A percentile compares a stretch with the other conserved stretches of the same genome.
Conservation (phyloP, 352 stramenopile species). For the Plasmopara muralis region DNA sequence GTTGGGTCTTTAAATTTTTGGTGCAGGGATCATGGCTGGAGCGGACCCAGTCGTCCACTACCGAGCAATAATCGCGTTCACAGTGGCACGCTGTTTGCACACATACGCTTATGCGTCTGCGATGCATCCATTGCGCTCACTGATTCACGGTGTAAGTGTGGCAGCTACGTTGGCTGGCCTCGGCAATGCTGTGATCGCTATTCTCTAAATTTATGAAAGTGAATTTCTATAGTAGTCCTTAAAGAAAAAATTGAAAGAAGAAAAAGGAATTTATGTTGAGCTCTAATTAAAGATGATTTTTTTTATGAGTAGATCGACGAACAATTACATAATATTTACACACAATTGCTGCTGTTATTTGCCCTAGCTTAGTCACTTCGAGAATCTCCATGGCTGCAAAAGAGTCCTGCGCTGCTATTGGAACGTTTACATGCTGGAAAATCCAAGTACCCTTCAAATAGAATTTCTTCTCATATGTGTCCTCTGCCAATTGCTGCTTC, state of each 20-base stretch:
- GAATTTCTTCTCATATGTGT: constrained; percentile 71
- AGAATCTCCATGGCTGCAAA: constrained; percentile 51
- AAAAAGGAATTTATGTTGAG: constrained; percentile 1
- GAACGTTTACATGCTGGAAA: constrained; percentile 54
- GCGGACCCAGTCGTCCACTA: not conserved
- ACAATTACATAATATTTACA: no score
- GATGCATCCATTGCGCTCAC: no score
- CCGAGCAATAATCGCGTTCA: no score
- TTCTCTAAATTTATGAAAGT: constrained; percentile 8
- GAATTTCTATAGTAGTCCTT: not conserved
- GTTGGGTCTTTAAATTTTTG: constrained; percentile 45
- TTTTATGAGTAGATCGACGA: no score
- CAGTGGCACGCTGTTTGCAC: no score
- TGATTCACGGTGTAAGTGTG: constrained; percentile 23
- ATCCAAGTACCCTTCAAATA: constrained; percentile 42
- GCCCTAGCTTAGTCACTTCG: constrained; percentile 54
- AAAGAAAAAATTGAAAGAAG: not conserved
- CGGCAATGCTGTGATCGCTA: constrained; percentile 19
- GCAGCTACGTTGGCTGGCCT: constrained; percentile 15
- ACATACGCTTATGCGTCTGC: no score
- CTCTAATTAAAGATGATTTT: no score
- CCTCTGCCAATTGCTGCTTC: constrained; percentile 30
- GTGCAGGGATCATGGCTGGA: constrained; percentile 32
- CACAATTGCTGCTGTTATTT: constrained; percentile 12
- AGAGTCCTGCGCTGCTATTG: constrained; percentile 35